Conservation (phyloP, 1,284 basidiomycete genomes). For the Papiliotrema nemorosa region DNA sequence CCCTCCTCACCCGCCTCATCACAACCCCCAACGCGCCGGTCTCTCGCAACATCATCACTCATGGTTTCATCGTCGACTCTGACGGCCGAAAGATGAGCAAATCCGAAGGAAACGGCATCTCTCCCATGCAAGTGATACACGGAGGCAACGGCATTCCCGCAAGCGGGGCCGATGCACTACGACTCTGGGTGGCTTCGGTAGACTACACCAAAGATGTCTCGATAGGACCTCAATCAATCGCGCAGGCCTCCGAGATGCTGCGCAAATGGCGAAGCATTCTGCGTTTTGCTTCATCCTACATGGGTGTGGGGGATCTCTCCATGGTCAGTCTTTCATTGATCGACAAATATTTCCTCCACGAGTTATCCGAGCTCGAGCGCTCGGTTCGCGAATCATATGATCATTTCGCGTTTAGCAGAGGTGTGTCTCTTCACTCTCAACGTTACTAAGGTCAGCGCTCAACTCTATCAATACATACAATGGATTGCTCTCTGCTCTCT, state of each 20-base stretch:
- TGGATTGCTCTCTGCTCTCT: constrained; percentile 58
- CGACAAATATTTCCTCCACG: constrained; percentile 81
- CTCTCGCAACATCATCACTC: constrained; percentile 82
- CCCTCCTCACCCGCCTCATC: constrained; percentile 78
- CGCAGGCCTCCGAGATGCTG: constrained; percentile 71
- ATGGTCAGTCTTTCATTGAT: constrained; percentile 54
- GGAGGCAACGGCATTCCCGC: constrained; percentile 59
- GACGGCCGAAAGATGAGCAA: constrained; percentile 98
- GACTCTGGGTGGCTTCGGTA: constrained; percentile 88
- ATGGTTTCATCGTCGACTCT: constrained; percentile 95
- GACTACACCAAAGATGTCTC: constrained; percentile 88
- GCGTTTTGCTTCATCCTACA: constrained; percentile 84
- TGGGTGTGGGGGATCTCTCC: constrained; percentile 38
- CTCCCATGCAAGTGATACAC: constrained; percentile 73
- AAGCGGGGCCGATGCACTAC: constrained; percentile 73
- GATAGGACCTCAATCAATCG: constrained; percentile 73
- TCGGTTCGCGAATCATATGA: constrained; percentile 66
- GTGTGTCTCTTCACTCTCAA: constrained; percentile 60
- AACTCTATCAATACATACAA: constrained; percentile 50
- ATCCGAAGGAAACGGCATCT: constrained; percentile 86
- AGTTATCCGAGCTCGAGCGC: constrained; percentile 69
- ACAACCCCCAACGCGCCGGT: constrained; percentile 54
- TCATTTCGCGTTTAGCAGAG: constrained; percentile 77
- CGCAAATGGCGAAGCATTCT: constrained; percentile 85
- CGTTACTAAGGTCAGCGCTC: constrained; percentile 59